Percentiles rank a stretch among this genome's conserved stretches.
These are phyloP conservation scores for Arachis monticola DNA, from an alignment of 331 rosid genomes.

Conservation along the genomic window DNA sequence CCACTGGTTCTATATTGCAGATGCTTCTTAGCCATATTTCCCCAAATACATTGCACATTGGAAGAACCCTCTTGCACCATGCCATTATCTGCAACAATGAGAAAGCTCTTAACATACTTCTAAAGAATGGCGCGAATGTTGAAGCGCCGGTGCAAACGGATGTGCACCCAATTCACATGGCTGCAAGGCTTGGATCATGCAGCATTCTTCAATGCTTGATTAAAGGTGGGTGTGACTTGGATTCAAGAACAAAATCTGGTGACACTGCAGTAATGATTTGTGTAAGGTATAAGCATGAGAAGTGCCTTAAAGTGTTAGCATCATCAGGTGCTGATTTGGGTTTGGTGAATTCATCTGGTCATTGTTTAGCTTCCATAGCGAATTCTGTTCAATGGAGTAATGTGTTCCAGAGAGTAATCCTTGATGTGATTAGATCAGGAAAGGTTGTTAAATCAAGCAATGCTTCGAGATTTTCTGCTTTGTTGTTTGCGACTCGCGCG, in stretches of 20 bases:
- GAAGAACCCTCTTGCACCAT: conserved; percentile 71
- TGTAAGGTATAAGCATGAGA: conserved; percentile 45
- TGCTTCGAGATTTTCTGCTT: conserved; percentile 47
- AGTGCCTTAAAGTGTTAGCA: conserved; percentile 54
- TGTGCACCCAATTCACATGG: conserved; percentile 56
- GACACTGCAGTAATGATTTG: conserved; percentile 65
- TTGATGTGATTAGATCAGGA: conserved; percentile 49
- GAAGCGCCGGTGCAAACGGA: conserved; percentile 47
- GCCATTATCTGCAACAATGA: conserved; percentile 62
- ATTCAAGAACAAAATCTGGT: conserved; percentile 54
- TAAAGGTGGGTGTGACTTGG: conserved; percentile 45
- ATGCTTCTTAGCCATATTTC: conserved; percentile 55
- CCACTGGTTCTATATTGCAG: conserved; percentile 55
- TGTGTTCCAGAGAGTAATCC: conserved; percentile 41
- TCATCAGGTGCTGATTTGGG: conserved; percentile 67
- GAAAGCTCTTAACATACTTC: conserved; percentile 46
- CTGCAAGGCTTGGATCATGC: conserved; percentile 45
- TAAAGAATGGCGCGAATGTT: conserved; percentile 45
- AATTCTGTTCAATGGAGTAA: conserved; percentile 48
- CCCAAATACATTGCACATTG: conserved; percentile 54
- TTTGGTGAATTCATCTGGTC: conserved; percentile 46
- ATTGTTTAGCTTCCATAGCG: conserved; percentile 53
- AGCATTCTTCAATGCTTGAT: conserved; percentile 48
- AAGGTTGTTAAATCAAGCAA: conserved; percentile 51
- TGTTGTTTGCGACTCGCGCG: conserved; percentile 46